A percentile compares a stretch with the other conserved stretches of the same genome.
Conservation (phyloP, 768 basidiomycete genomes). For the Termitomyces sp. region DNA sequence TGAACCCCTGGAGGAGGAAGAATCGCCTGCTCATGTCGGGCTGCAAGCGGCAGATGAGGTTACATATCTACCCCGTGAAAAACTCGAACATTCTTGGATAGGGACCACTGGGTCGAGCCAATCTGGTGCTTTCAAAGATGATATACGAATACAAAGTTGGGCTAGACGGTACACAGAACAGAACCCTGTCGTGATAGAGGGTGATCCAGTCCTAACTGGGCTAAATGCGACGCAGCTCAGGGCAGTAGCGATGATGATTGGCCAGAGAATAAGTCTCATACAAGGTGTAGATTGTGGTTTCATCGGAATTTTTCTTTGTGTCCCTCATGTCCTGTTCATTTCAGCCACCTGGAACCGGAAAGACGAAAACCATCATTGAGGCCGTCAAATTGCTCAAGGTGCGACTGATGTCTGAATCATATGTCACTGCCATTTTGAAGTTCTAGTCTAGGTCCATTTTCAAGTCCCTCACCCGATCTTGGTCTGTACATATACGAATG, state of each 20-base stretch:
- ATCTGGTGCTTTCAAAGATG: slow-evolving; percentile 58
- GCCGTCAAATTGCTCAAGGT: slow-evolving; percentile 79
- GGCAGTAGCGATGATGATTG: slow-evolving; percentile 87
- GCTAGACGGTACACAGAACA: slow-evolving; percentile 58
- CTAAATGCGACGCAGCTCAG: slow-evolving; percentile 77
- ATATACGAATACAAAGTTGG: slow-evolving; percentile 83
- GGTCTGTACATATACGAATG: slow-evolving; percentile 94
- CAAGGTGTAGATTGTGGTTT: slow-evolving; percentile 66
- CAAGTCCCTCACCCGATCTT: slow-evolving; percentile 80
- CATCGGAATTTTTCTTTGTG: not conserved
- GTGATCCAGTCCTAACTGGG: slow-evolving; percentile 65
- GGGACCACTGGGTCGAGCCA: slow-evolving; percentile 15
- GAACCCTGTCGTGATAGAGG: slow-evolving; percentile 65
- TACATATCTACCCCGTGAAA: slow-evolving; percentile 33
- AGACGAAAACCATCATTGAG: slow-evolving; percentile 91
- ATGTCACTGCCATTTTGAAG: slow-evolving; percentile 1
- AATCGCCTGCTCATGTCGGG: slow-evolving; percentile 27
- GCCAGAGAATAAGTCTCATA: slow-evolving; percentile 72
- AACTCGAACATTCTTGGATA: slow-evolving; percentile 31
- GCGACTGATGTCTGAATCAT: not conserved
- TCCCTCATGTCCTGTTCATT: slow-evolving; percentile 4
- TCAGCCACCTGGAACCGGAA: slow-evolving; percentile 90
- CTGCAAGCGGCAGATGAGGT: slow-evolving; percentile 39
- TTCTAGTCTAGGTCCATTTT: slow-evolving; percentile 57
- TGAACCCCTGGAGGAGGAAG: slow-evolving; percentile 25